phyloP scores from a whole-genome alignment of 257 asterid genomes.

The Henckelia pumila region DNA sequence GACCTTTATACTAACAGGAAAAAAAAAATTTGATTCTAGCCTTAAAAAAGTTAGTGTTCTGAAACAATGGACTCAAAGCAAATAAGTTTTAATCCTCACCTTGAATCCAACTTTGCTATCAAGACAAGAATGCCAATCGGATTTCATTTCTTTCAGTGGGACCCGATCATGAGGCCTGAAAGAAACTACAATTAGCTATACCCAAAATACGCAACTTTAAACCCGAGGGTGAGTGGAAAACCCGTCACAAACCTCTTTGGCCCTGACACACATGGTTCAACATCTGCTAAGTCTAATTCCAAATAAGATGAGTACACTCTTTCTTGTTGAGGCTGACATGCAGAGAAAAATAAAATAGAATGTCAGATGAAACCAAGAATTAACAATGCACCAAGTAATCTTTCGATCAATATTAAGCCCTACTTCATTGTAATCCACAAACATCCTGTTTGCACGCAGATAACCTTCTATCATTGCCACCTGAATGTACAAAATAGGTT shows the following conservation, averaged over 20 bases:
- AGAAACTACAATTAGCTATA: constrained; percentile 21
- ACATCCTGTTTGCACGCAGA: constrained; percentile 90
- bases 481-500: constrained; percentile 34
- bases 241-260: constrained; percentile 66
- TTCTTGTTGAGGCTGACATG: constrained; percentile 82
- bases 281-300: constrained; percentile 64
- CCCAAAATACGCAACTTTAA: constrained; percentile 10
- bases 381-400: background rate
- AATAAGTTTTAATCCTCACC: constrained; percentile 41
- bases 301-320: constrained; percentile 70
- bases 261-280: constrained; percentile 88
- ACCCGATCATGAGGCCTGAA: constrained; percentile 95
- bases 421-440: constrained; percentile 87
- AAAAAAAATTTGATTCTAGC: background rate
- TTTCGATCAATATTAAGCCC: constrained; percentile 17
- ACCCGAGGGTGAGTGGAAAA: constrained; percentile 3
- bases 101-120: constrained; percentile 90
- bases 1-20: background rate
- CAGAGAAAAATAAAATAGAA: constrained; percentile 22
- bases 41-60: constrained; percentile 8
- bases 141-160: constrained; percentile 79
- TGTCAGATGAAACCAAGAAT: constrained; percentile 12
- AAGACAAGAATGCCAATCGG: constrained; percentile 93
- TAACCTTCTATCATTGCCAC: constrained; percentile 92
- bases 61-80: constrained; percentile 8